Percentiles rank a stretch among this genome's conserved stretches.
Evolutionary conservation across 768 basidiomycete genomes (phyloP).

Genomic region (Panaeolus papilionaceus): DNA sequence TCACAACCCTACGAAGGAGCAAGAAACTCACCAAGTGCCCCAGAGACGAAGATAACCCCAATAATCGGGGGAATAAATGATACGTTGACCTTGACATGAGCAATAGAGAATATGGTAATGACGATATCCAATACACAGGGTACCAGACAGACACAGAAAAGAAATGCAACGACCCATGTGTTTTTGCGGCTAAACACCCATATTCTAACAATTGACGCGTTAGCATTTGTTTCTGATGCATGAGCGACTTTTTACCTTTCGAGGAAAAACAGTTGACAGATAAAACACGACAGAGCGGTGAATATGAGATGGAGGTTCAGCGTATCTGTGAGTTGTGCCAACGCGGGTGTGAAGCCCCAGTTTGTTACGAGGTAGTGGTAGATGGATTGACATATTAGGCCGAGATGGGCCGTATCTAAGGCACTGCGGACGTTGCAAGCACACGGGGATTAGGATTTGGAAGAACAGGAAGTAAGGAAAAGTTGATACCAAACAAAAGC

Average conservation of each 20-base stretch:
- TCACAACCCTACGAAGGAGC: too few species aligned
- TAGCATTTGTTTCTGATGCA: not conserved
- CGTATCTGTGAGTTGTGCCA: constrained; percentile 21
- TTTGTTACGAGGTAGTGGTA: constrained; percentile 30
- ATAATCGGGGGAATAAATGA: constrained; percentile 14
- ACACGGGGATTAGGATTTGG: not conserved
- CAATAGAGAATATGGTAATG: constrained; percentile 5
- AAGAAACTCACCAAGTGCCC: constrained; percentile 16
- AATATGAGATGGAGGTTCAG: constrained; percentile 26
- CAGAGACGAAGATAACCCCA: constrained; percentile 16
- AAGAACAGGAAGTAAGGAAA: not conserved
- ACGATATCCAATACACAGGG: constrained; percentile 19
- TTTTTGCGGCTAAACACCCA: constrained; percentile 22
- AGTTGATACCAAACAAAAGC: not conserved
- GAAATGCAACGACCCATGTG: constrained; percentile 15
- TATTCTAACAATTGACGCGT: constrained; percentile 4
- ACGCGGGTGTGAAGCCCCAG: constrained; percentile 27
- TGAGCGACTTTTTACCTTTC: constrained; percentile 15
- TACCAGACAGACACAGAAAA: constrained; percentile 17
- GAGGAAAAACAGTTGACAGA: constrained; percentile 29
- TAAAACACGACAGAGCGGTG: constrained; percentile 25
- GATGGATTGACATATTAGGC: constrained; percentile 22
- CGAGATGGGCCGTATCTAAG: constrained; percentile 26
- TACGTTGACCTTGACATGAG: not conserved
- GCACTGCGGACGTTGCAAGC: constrained; percentile 12